Conservation (phyloP, 1,139 yeast genomes). For the Wickerhamomyces sp. region DNA sequence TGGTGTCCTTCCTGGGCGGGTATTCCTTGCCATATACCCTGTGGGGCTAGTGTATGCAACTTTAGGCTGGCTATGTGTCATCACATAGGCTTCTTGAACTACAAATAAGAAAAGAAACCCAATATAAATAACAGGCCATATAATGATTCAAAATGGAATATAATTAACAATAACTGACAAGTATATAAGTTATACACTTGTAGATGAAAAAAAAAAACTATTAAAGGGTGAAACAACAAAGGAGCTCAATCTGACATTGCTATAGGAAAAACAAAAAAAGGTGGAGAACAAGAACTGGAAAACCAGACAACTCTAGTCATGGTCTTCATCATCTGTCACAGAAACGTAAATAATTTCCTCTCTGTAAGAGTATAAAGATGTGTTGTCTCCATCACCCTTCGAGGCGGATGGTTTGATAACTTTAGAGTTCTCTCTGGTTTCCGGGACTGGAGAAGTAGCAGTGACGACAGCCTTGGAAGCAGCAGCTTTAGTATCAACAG, state of each 20-base stretch:
- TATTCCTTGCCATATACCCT: slow-evolving; percentile 72
- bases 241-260: neutral
- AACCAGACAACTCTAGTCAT: neutral
- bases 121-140: neutral
- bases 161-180: too few relatives aligned
- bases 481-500: neutral
- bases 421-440: neutral
- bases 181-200: too few relatives aligned
- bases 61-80: slow-evolving; percentile 74
- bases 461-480: neutral
- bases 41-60: slow-evolving; percentile 71
- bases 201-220: too few relatives aligned
- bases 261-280: slow-evolving; percentile 1
- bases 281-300: too few relatives aligned
- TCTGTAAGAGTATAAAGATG: slow-evolving; percentile 8
- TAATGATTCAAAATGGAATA: too few relatives aligned
- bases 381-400: slow-evolving; percentile 1
- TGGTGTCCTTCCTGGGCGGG: slow-evolving; percentile 66
- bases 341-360: slow-evolving; percentile 7
- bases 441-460: neutral
- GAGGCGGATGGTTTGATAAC: neutral
- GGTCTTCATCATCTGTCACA: slow-evolving; percentile 5
- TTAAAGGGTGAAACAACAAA: neutral
- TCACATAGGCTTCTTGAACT: slow-evolving; percentile 36
- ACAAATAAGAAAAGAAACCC: neutral